Percentiles rank a stretch among this genome's conserved stretches.
These are phyloP conservation scores for Syzygium aqueum DNA, from an alignment of 345 rosid genomes.

Conservation along the genomic window DNA sequence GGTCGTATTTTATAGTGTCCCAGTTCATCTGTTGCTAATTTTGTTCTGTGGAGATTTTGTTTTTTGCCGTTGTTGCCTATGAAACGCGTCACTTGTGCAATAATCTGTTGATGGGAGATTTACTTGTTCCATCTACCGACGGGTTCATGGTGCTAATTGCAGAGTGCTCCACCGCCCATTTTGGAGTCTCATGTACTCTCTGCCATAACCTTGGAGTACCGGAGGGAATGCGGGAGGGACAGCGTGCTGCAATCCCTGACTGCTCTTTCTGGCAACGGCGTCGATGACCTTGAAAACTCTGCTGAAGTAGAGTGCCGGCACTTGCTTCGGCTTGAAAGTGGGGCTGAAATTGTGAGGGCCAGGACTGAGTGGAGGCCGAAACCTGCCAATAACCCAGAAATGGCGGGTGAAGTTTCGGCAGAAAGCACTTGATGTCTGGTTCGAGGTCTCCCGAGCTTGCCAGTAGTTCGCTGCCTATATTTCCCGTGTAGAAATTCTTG, in stretches of 20 bases:
- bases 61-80: not conserved
- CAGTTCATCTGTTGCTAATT: not conserved
- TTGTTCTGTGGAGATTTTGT: not conserved
- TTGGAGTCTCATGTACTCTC: constrained; percentile 82
- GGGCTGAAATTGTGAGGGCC: constrained; percentile 86
- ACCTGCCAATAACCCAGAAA: constrained; percentile 21
- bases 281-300: constrained; percentile 18
- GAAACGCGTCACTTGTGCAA: not conserved
- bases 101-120: not conserved
- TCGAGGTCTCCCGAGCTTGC: not conserved
- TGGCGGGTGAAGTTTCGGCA: constrained; percentile 24
- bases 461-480: not conserved
- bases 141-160: constrained; percentile 8
- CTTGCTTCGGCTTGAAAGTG: constrained; percentile 77
- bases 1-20: not conserved
- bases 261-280: constrained; percentile 37
- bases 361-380: constrained; percentile 91
- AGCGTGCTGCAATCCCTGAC: constrained; percentile 87
- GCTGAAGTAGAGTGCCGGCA: constrained; percentile 80
- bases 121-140: not conserved
- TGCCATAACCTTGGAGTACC: constrained; percentile 74
- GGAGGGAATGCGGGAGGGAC: constrained; percentile 95
- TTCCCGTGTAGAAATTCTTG: constrained; percentile 16
- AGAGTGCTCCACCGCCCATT: constrained; percentile 83
- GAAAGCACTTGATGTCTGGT: constrained; percentile 16